phyloP scores from a whole-genome alignment of 805 yeast genomes.

The Wickerhamia fluorescens region DNA sequence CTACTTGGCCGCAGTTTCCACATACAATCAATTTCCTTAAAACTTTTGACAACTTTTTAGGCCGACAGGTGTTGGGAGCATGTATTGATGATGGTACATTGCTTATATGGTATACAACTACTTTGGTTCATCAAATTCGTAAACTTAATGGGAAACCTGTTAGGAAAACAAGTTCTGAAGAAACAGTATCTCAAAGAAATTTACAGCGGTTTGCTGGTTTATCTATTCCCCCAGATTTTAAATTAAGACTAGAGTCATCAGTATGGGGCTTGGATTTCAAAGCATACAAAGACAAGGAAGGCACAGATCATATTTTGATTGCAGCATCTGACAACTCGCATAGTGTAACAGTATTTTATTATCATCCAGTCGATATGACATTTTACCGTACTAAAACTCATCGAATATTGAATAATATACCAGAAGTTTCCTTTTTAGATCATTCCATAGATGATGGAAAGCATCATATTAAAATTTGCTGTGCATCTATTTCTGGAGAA shows the following conservation, averaged over 20 bases:
- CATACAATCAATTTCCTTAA: conserved; percentile 51
- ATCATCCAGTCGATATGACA: conserved; percentile 14
- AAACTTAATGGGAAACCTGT: neutral
- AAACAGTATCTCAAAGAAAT: conserved; percentile 2
- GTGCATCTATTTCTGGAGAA: conserved; percentile 44
- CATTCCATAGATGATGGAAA: conserved; percentile 9
- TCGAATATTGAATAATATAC: conserved; percentile 49
- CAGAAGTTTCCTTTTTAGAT: conserved; percentile 36
- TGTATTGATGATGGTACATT: conserved; percentile 52
- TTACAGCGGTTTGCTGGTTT: conserved; percentile 13
- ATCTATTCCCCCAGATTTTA: conserved; percentile 17
- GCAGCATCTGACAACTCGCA: conserved; percentile 52
- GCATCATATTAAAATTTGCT: conserved; percentile 24
- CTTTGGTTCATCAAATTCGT: conserved; percentile 17
- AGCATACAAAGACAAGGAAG: conserved; percentile 4
- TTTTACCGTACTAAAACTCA: conserved; percentile 32
- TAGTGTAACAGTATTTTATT: conserved; percentile 34
- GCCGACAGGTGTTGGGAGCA: conserved; percentile 37
- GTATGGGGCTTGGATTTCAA: conserved; percentile 58
- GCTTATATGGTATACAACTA: conserved; percentile 34
- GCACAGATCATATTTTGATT: conserved; percentile 25
- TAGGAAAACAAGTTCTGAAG: neutral
- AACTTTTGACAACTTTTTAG: conserved; percentile 23
- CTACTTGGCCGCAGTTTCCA: conserved; percentile 49
- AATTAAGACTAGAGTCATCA: conserved; percentile 34